Evolutionary conservation across 2,329 filamentous ascomycete species (phyloP).

Genomic region (Exophiala mesophila): DNA sequence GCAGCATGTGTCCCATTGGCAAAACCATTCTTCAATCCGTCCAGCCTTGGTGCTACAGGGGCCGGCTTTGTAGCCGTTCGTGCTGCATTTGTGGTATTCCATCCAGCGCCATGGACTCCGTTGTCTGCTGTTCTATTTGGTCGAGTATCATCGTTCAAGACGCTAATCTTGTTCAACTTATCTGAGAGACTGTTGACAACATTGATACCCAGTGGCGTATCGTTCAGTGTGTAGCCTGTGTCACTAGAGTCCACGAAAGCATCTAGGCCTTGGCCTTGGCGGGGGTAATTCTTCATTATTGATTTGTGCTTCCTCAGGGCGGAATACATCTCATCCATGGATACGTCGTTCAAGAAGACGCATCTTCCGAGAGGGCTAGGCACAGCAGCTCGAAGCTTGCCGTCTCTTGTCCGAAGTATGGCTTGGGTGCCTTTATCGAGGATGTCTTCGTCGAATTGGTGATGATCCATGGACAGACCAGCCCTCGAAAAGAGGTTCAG

Average conservation of each 20-base stretch:
- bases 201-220: conserved; percentile 17
- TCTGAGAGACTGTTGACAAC: conserved; percentile 11
- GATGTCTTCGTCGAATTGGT: conserved; percentile 60
- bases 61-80: conserved; percentile 15
- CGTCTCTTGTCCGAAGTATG: conserved; percentile 67
- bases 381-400: conserved; percentile 62
- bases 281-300: conserved; percentile 57
- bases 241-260: conserved; percentile 66
- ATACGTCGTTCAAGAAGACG: conserved; percentile 64
- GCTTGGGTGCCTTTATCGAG: conserved; percentile 62
- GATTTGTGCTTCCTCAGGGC: conserved; percentile 61
- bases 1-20: background rate
- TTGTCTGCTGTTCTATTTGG: conserved; percentile 1
- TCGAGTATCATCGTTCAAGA: conserved; percentile 22
- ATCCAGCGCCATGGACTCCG: conserved; percentile 6
- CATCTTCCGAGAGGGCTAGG: conserved; percentile 64
- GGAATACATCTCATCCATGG: conserved; percentile 55
- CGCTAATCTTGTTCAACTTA: conserved; percentile 20
- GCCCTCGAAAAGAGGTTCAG: conserved; percentile 65
- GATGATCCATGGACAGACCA: conserved; percentile 67
- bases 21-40: conserved; percentile 16
- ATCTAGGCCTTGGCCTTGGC: conserved; percentile 61
- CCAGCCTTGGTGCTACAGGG: conserved; percentile 13
- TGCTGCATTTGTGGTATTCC: conserved; percentile 13
- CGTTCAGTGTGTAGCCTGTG: conserved; percentile 55